phyloP scores from a whole-genome alignment of 1,284 basidiomycete genomes.

The Ustilago loliicola region DNA sequence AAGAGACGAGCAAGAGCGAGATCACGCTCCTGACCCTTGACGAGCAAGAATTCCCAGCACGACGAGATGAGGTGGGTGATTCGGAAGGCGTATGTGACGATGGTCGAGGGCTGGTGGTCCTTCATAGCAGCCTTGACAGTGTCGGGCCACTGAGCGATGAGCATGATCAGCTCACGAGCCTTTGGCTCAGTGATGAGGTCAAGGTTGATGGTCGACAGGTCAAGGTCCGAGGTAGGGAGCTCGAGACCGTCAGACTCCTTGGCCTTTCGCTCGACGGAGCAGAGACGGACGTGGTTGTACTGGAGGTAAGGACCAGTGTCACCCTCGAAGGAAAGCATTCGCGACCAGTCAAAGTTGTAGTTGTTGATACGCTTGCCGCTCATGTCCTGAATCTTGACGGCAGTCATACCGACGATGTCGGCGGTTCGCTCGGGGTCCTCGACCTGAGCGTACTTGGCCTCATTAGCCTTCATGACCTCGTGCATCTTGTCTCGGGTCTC shows the following conservation, averaged over 20 bases:
- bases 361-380: conserved; percentile 95
- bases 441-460: conserved; percentile 89
- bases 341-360: conserved; percentile 93
- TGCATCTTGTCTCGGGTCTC: conserved; percentile 93
- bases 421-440: conserved; percentile 87
- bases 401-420: conserved; percentile 91
- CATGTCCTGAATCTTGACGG: conserved; percentile 99
- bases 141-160: conserved; percentile 90
- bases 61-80: conserved; percentile 85
- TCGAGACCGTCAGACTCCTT: conserved; percentile 77
- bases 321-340: conserved; percentile 96
- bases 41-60: conserved; percentile 88
- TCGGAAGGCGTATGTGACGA: conserved; percentile 83
- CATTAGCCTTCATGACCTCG: conserved; percentile 95
- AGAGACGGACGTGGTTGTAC: conserved; percentile 94
- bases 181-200: conserved; percentile 79
- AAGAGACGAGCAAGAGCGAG: conserved; percentile 89
- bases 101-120: conserved; percentile 88
- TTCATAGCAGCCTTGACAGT: conserved; percentile 86
- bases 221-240: conserved; percentile 77
- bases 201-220: conserved; percentile 78
- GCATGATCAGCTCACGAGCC: conserved; percentile 86
- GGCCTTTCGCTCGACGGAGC: conserved; percentile 93
- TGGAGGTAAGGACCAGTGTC: conserved; percentile 80
- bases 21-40: conserved; percentile 80